Conservation (phyloP, 139 green algal species). For the Chlamydomonas sp. region DNA sequence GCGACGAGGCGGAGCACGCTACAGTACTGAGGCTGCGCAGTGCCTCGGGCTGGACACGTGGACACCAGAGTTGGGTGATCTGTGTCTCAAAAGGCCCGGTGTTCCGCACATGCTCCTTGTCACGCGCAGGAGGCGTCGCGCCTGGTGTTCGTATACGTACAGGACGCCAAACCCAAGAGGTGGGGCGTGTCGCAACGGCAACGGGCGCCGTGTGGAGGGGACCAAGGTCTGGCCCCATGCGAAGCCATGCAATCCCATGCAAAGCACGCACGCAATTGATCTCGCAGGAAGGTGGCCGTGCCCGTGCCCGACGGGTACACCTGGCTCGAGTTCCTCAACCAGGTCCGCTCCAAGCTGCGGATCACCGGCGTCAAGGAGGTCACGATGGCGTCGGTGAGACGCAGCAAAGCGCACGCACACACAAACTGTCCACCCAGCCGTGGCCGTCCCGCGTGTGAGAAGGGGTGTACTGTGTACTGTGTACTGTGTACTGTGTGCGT, state of each 20-base stretch:
- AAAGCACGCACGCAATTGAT: not conserved
- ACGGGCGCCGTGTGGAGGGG: not conserved
- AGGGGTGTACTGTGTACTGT: not conserved
- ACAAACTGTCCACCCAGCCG: not conserved
- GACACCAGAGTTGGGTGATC: no score
- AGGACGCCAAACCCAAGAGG: slow-evolving; percentile 64
- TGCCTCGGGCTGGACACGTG: no score
- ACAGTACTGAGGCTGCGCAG: no score
- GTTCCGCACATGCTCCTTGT: no score
- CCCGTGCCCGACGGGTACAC: slow-evolving; percentile 63
- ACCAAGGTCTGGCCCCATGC: not conserved
- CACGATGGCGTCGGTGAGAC: slow-evolving; percentile 55
- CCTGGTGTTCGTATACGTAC: slow-evolving; percentile 75
- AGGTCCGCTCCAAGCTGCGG: slow-evolving; percentile 65
- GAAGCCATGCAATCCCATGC: not conserved
- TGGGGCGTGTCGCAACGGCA: slow-evolving; percentile 17
- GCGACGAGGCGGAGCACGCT: no score
- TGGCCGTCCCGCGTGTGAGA: not conserved
- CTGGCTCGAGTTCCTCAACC: slow-evolving; percentile 61
- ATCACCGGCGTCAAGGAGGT: slow-evolving; percentile 58
- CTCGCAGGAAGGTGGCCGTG: slow-evolving; percentile 70
- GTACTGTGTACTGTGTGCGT: not conserved
- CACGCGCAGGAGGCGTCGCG: slow-evolving; percentile 58
- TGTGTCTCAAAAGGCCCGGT: no score
- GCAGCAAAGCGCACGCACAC: not conserved